Conservation (phyloP, 2,329 filamentous ascomycete species). For the Talaromyces verruculosus region DNA sequence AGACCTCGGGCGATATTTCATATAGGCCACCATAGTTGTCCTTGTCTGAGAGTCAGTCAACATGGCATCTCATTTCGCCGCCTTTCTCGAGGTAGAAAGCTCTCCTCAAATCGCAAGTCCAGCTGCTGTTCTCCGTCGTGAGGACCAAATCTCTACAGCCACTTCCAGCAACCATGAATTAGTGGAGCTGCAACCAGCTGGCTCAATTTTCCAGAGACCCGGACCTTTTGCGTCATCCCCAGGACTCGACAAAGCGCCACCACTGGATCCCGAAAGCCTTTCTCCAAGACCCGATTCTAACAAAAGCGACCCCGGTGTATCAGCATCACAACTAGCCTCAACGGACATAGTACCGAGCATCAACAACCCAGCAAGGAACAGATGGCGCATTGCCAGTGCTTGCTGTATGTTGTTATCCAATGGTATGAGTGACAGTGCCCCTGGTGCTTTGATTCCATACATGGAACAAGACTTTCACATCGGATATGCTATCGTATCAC, state of each 20-base stretch:
- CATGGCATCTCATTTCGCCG: slow-evolving; percentile 33
- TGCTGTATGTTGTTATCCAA: slow-evolving; percentile 67
- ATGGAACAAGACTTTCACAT: slow-evolving; percentile 75
- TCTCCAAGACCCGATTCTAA: slow-evolving; percentile 24
- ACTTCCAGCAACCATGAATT: slow-evolving; percentile 28
- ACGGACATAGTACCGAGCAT: slow-evolving; percentile 29
- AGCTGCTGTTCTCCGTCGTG: slow-evolving; percentile 37
- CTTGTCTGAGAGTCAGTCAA: not conserved
- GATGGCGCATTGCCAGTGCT: slow-evolving; percentile 63
- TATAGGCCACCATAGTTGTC: not conserved
- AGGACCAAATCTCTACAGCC: slow-evolving; percentile 28
- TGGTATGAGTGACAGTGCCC: slow-evolving; percentile 72
- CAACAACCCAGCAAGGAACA: slow-evolving; percentile 58
- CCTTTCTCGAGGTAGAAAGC: slow-evolving; percentile 47
- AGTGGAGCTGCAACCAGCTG: slow-evolving; percentile 22
- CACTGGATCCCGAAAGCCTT: slow-evolving; percentile 27
- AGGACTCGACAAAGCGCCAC: slow-evolving; percentile 18
- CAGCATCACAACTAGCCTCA: slow-evolving; percentile 1
- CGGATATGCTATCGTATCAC: slow-evolving; percentile 73
- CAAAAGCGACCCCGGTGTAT: not conserved
- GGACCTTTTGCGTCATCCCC: slow-evolving; percentile 2
- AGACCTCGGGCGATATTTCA: not conserved
- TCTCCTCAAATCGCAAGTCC: slow-evolving; percentile 37
- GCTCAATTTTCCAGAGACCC: slow-evolving; percentile 18
- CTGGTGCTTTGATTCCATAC: slow-evolving; percentile 77